Conservation (phyloP, 208 protist species). For the Leishmania gerbilli region DNA sequence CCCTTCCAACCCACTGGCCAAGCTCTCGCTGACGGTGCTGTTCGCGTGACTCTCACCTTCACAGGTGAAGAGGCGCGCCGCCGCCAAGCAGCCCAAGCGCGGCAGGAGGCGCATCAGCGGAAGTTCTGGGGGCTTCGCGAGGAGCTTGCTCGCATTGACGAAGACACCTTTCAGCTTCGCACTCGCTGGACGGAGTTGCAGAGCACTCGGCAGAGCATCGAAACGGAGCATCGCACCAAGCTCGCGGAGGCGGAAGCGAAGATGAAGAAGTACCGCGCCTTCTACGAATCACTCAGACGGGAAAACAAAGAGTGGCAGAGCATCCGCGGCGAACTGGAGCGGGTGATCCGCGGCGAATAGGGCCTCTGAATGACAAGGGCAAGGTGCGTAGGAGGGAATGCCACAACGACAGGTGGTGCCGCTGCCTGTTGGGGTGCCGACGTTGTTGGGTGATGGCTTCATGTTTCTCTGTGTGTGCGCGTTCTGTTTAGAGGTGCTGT, state of each 20-base stretch:
- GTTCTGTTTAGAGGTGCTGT: background rate
- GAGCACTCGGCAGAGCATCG: slow-evolving; percentile 14
- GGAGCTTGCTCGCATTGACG: slow-evolving; percentile 48
- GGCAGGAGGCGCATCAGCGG: slow-evolving; percentile 24
- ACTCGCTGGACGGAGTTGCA: slow-evolving; percentile 34
- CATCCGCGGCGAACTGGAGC: slow-evolving; percentile 50
- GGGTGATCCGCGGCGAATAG: slow-evolving; percentile 1
- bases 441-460: background rate
- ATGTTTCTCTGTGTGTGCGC: background rate
- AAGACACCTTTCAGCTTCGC: slow-evolving; percentile 39
- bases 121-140: slow-evolving; percentile 54
- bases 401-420: background rate
- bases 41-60: slow-evolving; percentile 29
- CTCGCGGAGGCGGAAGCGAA: slow-evolving; percentile 47
- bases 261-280: slow-evolving; percentile 35
- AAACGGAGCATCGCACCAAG: slow-evolving; percentile 20
- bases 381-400: background rate
- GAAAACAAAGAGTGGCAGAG: slow-evolving; percentile 65
- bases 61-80: slow-evolving; percentile 30
- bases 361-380: background rate
- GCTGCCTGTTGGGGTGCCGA: background rate
- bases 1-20: slow-evolving; percentile 15
- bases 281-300: slow-evolving; percentile 37
- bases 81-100: slow-evolving; percentile 17
- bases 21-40: slow-evolving; percentile 23